These are phyloP conservation scores for Coix lacrymajobi DNA, from an alignment of 176 grass and related monocot genomes.

Conservation along the genomic window DNA sequence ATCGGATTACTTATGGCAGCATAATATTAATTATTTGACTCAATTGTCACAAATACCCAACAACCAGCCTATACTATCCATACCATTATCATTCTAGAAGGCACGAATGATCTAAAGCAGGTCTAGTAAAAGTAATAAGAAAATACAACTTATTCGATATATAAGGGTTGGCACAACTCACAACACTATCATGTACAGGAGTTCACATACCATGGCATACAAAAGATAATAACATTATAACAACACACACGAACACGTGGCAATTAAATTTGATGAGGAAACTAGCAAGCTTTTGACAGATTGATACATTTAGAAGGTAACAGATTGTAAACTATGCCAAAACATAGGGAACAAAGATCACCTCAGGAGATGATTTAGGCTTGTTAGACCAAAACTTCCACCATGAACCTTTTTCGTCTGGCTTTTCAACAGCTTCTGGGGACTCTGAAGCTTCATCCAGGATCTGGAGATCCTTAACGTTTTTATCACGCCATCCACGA, in stretches of 20 bases:
- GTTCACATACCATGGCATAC: background rate
- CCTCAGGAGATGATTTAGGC: conserved; percentile 45
- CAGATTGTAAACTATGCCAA: background rate
- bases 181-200: background rate
- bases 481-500: conserved; percentile 70
- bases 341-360: conserved; percentile 17
- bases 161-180: background rate
- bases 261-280: conserved; percentile 1
- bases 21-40: background rate
- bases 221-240: conserved; percentile 12
- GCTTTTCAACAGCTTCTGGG: conserved; percentile 14
- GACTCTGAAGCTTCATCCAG: conserved; percentile 34
- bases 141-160: background rate
- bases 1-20: background rate
- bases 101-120: background rate
- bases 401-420: conserved; percentile 52
- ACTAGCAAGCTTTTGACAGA: background rate
- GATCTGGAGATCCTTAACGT: conserved; percentile 30
- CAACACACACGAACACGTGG: background rate
- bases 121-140: background rate
- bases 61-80: background rate
- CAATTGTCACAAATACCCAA: background rate
- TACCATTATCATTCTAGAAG: conserved; percentile 2
- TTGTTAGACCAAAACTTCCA: conserved; percentile 93
- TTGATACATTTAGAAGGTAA: background rate